Evolutionary conservation across 2,329 filamentous ascomycete genomes (phyloP).

Genomic region (Xylariaceae sp.): DNA sequence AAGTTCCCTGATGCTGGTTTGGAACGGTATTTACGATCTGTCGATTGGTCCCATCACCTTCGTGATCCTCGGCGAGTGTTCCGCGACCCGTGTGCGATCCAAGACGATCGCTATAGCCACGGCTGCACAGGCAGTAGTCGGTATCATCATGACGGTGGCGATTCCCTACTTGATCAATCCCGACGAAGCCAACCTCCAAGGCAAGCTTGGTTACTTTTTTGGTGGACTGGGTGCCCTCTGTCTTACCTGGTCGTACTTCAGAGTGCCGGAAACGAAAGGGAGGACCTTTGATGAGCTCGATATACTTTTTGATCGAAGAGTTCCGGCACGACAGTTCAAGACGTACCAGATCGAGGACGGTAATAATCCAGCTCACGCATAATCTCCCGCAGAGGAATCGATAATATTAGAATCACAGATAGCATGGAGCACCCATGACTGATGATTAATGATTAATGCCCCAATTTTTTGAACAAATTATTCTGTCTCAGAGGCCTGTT

Average conservation of each 20-base stretch:
- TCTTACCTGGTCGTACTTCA: slow-evolving; percentile 34
- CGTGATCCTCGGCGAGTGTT: slow-evolving; percentile 50
- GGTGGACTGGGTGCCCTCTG: slow-evolving; percentile 35
- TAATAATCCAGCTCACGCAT: slow-evolving; percentile 11
- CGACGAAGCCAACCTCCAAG: slow-evolving; percentile 39
- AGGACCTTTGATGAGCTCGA: slow-evolving; percentile 32
- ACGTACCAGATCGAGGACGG: slow-evolving; percentile 24
- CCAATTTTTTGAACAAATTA: not conserved
- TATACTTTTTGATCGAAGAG: slow-evolving; percentile 29
- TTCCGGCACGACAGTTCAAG: slow-evolving; percentile 32
- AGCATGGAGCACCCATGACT: not conserved
- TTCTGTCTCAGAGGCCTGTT: not conserved
- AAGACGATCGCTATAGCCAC: slow-evolving; percentile 43
- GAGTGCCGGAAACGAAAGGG: slow-evolving; percentile 31
- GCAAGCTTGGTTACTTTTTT: slow-evolving; percentile 39
- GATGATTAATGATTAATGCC: not conserved
- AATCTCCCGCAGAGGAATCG: not conserved
- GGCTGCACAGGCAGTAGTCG: slow-evolving; percentile 37
- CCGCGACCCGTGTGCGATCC: slow-evolving; percentile 39
- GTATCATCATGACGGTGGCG: slow-evolving; percentile 39
- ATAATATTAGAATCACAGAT: not conserved
- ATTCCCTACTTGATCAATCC: slow-evolving; percentile 43
- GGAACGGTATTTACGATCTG: slow-evolving; percentile 47
- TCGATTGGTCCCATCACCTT: slow-evolving; percentile 47
- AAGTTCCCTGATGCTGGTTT: slow-evolving; percentile 46